A percentile compares a stretch with the other conserved stretches of the same genome.
Conservation (phyloP, 73 alveolate species). For the Tetrahymena elliotti region DNA sequence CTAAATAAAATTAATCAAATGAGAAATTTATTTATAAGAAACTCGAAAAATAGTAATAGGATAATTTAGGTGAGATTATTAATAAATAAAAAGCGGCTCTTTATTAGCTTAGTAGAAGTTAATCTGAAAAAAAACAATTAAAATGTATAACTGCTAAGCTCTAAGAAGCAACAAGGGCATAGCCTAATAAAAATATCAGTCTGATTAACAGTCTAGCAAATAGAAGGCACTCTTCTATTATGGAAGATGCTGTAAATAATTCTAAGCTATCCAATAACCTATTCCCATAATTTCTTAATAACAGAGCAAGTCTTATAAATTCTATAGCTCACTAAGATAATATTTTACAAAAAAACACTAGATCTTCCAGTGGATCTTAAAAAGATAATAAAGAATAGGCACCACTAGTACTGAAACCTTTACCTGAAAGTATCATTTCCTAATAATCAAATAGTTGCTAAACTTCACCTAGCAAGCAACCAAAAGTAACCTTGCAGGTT, state of each 20-base stretch:
- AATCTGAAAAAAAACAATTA: neutral
- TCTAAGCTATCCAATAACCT: neutral
- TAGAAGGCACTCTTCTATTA: neutral
- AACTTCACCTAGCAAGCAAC: neutral
- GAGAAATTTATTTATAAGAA: neutral
- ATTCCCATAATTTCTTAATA: neutral
- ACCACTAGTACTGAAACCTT: neutral
- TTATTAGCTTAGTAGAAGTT: neutral
- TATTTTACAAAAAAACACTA: neutral
- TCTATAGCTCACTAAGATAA: neutral
- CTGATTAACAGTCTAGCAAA: neutral
- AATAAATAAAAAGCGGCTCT: neutral
- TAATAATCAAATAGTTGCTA: neutral
- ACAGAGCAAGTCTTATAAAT: neutral
- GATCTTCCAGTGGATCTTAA: neutral
- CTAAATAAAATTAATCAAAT: neutral
- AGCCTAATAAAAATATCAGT: neutral
- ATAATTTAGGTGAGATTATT: neutral
- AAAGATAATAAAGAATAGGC: neutral
- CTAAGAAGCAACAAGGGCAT: neutral
- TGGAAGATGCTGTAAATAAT: neutral
- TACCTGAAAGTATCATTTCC: neutral
- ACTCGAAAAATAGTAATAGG: neutral
- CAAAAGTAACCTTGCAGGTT: neutral
- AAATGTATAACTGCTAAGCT: neutral